Base-by-base conservation (phyloP, 768 basidiomycete genomes). In the Suillus subalutaceus region DNA sequence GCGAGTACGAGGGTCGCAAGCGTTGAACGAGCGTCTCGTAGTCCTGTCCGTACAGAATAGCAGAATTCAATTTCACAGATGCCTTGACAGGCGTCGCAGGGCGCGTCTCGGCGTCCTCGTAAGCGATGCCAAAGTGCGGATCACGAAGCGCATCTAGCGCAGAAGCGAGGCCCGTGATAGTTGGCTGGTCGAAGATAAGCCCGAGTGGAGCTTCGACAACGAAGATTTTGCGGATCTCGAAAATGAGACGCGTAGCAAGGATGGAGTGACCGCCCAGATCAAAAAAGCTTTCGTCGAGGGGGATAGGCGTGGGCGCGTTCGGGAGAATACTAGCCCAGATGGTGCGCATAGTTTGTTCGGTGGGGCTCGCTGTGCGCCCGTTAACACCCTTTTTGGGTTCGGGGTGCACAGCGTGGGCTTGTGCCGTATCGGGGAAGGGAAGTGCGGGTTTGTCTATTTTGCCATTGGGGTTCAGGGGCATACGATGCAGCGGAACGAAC, bases 251-350 rank as follows among this genome's bases (percentile, higher is more conserved):
- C 2, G 97, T 99, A 0, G 97, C 97, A 55, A 99, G 87, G 72
- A 99, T 98, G 18, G 97, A 99, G 79, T 99, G 97, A 8, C 97
- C 97, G 58, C 97, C 97, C 52, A 99, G 85, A 75, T 99, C 97
- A 80, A 98, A 99, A 86, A 99, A 99, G 76, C 88, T 94, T 73
- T 99, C 97, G 75, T 98, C 91, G 12, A 92, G 75, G 6, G 95
- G 92, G 57, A 99, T 88, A 1, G 90, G 86, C 9, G 85, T 81
- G 0, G 94, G 89, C 6, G 93, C 83, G 62, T 88, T 90, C 23
- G 94, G 93, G 18, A 99, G 85, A 53, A 99, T 85, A 61, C 75
- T 82, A 1, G 87, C 75, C 96, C 97, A 99, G 71, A 99, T 90
- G n/a, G 82, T 83, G 69, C 89, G 89, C 75, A 99, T 86, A 3